These are phyloP conservation scores for Pseudogymnoascus sp. DNA, from an alignment of 2,329 filamentous ascomycete species.

Conservation along the genomic window DNA sequence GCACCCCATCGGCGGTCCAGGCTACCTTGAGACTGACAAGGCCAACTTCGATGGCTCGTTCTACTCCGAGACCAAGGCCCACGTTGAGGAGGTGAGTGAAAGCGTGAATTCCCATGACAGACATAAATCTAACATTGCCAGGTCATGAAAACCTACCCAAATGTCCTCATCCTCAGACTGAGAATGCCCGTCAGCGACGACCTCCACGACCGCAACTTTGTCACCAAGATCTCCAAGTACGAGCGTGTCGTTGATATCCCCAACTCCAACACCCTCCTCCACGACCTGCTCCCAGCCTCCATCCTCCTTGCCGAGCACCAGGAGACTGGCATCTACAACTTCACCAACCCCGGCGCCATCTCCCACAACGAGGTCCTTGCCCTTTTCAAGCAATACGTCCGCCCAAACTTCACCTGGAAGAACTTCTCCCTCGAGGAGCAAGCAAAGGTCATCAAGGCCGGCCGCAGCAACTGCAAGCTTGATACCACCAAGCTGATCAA, in stretches of 20 bases:
- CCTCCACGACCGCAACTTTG: conserved; percentile 58
- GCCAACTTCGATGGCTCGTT: conserved; percentile 62
- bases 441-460: conserved; percentile 60
- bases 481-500: conserved; percentile 54
- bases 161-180: conserved; percentile 56
- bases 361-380: conserved; percentile 62
- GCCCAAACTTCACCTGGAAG: conserved; percentile 53
- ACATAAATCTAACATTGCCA: conserved; percentile 23
- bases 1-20: conserved; percentile 53
- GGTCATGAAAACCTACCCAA: conserved; percentile 55
- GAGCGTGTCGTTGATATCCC: conserved; percentile 59
- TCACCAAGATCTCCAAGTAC: conserved; percentile 62
- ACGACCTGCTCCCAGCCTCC: conserved; percentile 55
- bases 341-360: conserved; percentile 63
- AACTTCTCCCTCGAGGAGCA: conserved; percentile 63
- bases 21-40: conserved; percentile 54
- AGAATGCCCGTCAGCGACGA: conserved; percentile 65
- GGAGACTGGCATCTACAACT: conserved; percentile 61
- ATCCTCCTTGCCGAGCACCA: conserved; percentile 53
- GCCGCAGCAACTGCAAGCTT: conserved; percentile 58
- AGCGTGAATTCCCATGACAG: neutral
- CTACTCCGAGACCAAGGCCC: conserved; percentile 60
- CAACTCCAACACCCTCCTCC: conserved; percentile 61
- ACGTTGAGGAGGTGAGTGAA: conserved; percentile 52
- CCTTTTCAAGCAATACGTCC: conserved; percentile 56